phyloP scores from a whole-genome alignment of 2,329 filamentous ascomycete genomes.

The Epichloe aotearoae region DNA sequence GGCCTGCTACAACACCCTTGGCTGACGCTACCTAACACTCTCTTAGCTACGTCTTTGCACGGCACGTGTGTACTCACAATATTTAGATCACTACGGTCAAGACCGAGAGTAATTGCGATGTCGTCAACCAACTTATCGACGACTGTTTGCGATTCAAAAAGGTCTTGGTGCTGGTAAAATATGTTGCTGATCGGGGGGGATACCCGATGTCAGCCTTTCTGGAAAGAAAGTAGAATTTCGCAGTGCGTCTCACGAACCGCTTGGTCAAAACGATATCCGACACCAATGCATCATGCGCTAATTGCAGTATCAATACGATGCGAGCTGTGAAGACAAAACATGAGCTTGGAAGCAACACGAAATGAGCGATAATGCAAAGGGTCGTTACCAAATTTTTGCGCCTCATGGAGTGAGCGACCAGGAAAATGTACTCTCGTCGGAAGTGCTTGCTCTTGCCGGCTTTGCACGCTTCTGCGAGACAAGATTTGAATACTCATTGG shows the following conservation, averaged over 20 bases:
- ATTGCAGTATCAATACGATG: conserved; percentile 43
- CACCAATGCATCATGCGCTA: conserved; percentile 45
- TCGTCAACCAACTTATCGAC: conserved; percentile 66
- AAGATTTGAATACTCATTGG: conserved; percentile 16
- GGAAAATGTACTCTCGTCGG: conserved; percentile 28
- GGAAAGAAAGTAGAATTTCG: background rate
- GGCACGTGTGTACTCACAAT: conserved; percentile 39
- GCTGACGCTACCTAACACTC: conserved; percentile 49
- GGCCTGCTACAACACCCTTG: conserved; percentile 58
- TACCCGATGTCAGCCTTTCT: background rate
- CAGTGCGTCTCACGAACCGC: conserved; percentile 29
- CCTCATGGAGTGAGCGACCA: conserved; percentile 32
- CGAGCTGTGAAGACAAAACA: conserved; percentile 27
- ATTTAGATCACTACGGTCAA: conserved; percentile 52
- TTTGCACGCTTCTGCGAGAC: conserved; percentile 9
- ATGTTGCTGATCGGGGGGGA: conserved; percentile 39
- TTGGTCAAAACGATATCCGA: conserved; percentile 45
- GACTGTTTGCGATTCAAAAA: conserved; percentile 55
- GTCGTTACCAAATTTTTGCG: conserved; percentile 36
- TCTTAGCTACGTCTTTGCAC: conserved; percentile 1
- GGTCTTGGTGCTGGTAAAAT: conserved; percentile 61
- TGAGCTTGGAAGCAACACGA: background rate
- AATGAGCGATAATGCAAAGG: background rate
- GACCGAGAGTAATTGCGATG: conserved; percentile 54
- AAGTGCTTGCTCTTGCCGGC: conserved; percentile 1